Evolutionary conservation across 345 rosid genomes (phyloP).

Genomic region (Acer campestre): DNA sequence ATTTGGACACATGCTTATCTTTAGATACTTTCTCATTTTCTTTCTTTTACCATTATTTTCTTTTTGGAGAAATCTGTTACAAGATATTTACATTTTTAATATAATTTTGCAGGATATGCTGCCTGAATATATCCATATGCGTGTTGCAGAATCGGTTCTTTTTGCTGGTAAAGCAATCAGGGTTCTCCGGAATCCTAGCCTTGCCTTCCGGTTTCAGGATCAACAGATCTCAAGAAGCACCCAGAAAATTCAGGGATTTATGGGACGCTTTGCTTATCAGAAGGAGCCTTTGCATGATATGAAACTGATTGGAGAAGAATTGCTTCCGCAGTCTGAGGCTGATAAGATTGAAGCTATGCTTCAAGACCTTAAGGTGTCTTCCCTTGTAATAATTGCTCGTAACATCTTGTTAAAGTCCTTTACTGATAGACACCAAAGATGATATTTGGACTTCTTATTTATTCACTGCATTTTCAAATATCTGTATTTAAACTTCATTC

Average conservation of each 20-base stretch:
- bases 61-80: conserved; percentile 8
- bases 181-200: conserved; percentile 90
- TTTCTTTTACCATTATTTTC: neutral
- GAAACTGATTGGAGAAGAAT: conserved; percentile 65
- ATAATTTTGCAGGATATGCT: conserved; percentile 83
- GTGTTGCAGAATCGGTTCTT: conserved; percentile 87
- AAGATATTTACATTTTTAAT: conserved; percentile 19
- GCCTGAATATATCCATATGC: conserved; percentile 87
- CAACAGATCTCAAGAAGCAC: conserved; percentile 55
- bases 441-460: neutral
- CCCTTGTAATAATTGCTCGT: conserved; percentile 2
- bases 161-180: conserved; percentile 98
- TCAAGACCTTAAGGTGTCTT: conserved; percentile 73
- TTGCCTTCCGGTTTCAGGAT: conserved; percentile 68
- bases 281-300: conserved; percentile 53
- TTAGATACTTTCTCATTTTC: neutral
- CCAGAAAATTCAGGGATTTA: conserved; percentile 60
- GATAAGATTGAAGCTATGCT: conserved; percentile 95
- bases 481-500: neutral
- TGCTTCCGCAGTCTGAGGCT: conserved; percentile 92
- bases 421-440: conserved; percentile 5
- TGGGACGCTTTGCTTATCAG: conserved; percentile 50
- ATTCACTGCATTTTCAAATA: neutral
- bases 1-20: neutral
- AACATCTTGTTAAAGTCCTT: conserved; percentile 8